Conservation (phyloP, 1,284 basidiomycete species). For the Rhizopogon hawkerae region DNA sequence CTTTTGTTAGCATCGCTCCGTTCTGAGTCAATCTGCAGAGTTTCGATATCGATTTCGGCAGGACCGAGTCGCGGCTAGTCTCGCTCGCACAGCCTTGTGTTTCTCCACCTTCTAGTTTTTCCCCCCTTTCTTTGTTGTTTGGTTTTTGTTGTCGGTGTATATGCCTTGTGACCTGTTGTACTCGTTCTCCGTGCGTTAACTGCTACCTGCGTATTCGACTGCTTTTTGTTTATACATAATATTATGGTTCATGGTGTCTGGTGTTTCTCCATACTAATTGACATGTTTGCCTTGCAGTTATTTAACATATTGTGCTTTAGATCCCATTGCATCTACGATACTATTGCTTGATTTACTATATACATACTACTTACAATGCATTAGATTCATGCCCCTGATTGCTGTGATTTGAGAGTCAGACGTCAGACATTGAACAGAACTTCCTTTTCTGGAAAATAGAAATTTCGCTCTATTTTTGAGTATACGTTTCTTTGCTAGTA, state of each 20-base stretch:
- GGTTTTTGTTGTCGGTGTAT: background rate
- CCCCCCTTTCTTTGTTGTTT: conserved; percentile 14
- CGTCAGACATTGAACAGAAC: background rate
- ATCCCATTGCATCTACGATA: conserved; percentile 19
- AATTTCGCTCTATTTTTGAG: background rate
- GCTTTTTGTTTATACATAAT: conserved; percentile 6
- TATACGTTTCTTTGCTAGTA: too few species aligned
- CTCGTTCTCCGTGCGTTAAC: conserved; percentile 13
- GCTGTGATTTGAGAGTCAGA: background rate
- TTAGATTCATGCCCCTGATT: background rate
- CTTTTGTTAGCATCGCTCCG: background rate
- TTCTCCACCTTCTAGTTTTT: conserved; percentile 47
- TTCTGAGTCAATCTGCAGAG: conserved; percentile 25
- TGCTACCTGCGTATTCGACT: conserved; percentile 2
- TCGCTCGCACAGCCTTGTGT: conserved; percentile 28
- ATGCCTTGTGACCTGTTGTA: conserved; percentile 23
- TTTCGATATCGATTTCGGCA: conserved; percentile 55
- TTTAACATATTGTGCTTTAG: conserved; percentile 25
- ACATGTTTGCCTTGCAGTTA: conserved; percentile 11
- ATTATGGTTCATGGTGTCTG: conserved; percentile 9
- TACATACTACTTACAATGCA: conserved; percentile 1
- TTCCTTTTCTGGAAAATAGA: background rate
- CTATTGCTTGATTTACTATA: conserved; percentile 15
- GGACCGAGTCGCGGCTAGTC: conserved; percentile 31
- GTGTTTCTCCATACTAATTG: conserved; percentile 9